Percentiles rank a stretch among this genome's conserved stretches.
These are phyloP conservation scores for Macrolepiota albuminosa DNA, from an alignment of 768 basidiomycete species.

Conservation along the genomic window DNA sequence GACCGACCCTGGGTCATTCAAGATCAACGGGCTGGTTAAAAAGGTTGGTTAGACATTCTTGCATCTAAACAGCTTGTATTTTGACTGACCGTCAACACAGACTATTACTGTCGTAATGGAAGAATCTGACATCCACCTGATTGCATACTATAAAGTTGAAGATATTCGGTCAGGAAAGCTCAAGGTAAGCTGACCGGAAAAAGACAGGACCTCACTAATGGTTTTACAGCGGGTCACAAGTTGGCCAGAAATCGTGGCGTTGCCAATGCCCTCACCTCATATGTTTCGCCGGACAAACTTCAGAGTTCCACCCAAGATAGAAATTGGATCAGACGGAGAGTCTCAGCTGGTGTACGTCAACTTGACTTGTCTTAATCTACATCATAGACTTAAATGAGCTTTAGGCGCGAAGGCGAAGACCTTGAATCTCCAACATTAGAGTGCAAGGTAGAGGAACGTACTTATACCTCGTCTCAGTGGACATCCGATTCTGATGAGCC, in stretches of 20 bases:
- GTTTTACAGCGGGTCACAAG: constrained; percentile 53
- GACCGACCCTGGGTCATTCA: constrained; percentile 57
- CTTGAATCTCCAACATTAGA: constrained; percentile 31
- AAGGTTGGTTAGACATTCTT: constrained; percentile 43
- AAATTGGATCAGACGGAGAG: constrained; percentile 66
- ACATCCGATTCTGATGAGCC: constrained; percentile 23
- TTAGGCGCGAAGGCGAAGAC: constrained; percentile 30
- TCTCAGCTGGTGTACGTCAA: constrained; percentile 56
- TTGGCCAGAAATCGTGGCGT: constrained; percentile 63
- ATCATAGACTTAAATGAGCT: background rate
- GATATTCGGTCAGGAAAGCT: constrained; percentile 70
- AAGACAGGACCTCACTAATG: background rate
- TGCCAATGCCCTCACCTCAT: constrained; percentile 64
- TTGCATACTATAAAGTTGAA: constrained; percentile 80
- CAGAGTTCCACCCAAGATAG: constrained; percentile 77
- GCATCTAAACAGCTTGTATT: background rate
- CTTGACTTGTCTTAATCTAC: background rate
- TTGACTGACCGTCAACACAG: constrained; percentile 29
- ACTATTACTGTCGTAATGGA: constrained; percentile 84
- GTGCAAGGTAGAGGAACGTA: constrained; percentile 44
- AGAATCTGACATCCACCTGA: constrained; percentile 75
- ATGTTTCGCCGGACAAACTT: constrained; percentile 80
- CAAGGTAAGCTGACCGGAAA: constrained; percentile 29
- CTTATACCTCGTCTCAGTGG: constrained; percentile 37
- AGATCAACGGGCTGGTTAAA: constrained; percentile 73